Evolutionary conservation across 208 protist species (phyloP), one percentile per base, ranked within the genome.

Genomic region (Acanthamoeba culbertsoni): DNA sequence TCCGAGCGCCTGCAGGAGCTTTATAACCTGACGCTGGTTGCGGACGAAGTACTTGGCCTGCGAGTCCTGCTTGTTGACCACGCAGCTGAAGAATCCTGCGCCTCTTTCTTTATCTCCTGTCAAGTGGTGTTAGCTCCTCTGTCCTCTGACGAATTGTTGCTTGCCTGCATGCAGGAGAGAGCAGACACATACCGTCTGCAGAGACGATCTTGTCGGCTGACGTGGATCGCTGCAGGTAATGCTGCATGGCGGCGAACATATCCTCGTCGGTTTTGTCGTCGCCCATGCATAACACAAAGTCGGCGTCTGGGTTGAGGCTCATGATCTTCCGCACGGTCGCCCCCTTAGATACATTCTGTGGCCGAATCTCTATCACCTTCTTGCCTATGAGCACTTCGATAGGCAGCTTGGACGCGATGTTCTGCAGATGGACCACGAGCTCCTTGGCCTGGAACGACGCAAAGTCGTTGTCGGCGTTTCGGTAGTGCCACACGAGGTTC

Each of bases 401-500:
- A 45, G 95, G 95, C 33, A 94, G 84, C 71, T 92, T 94, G 63
- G 94, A 89, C 1, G 95, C 89, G 3, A 94, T 68, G 4, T 82
- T 63, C 31, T 94, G 75, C 23, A 97, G 92, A 48, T 97, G 96
- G 2, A 93, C 88, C 51, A 92, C 68, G 18, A 97, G 75, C 90
- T 97, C 96, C 45, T 95, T 95, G 7, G 96, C 95, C 93, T 96
- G 96, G 59, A 89, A 96, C 40, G 93, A 75, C 18, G 94, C 96
- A 96, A 97, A 97, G 43, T 97, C 96, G 43, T 68, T 77, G 59
- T 97, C 96, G 0, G 96, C 79, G 40, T 95, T 95, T 28, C 96
- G 75, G 63, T 96, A 97, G 63, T 97, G 95, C 94, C 95, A 97
- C 18, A 92, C 94, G 0, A 97, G 6, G 48, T 94, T 95, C 2